Base-by-base conservation (phyloP, 2,329 filamentous ascomycete genomes). In the Aspergillus cejpii region DNA sequence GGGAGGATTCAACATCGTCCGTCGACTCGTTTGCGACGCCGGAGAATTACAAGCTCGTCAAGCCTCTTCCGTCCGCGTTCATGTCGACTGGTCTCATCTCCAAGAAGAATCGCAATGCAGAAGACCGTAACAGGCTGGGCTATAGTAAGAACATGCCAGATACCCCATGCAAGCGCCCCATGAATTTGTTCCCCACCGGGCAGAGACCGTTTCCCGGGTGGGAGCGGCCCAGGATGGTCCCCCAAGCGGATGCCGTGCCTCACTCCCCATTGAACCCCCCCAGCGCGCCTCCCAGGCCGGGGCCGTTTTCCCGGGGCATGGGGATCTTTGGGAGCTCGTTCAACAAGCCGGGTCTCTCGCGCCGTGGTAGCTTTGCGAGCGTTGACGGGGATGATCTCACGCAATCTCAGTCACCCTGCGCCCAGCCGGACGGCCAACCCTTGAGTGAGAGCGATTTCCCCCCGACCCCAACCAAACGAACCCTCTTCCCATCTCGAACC, bases 51-150 rank as follows among this genome's bases (percentile, higher is more conserved):
- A 90, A 87, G 65, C 74, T 80, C 40, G 84, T 81, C 6, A 88
- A 83, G 60, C 85, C 90, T 17, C 77, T 86, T 44, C 83, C 86
- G 24, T 82, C 85, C 31, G 89, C 89, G 5, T 96, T 96, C 68
- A 89, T 88, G 74, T 97, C 92, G 1, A 97, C 92, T 0, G 90
- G 91, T 1, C 73, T 98, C 21, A 84, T 98, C 43, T 96, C 92
- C 8, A 98, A 98, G 71, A 87, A 94, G 66, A 94, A 92, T 60
- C 83, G 87, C 45, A 83, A 87, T 63, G 79, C 83, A 0, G 87
- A 96, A 54, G 78, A 87, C 41, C 78, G 65, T 52, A 68, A 72
- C 60, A 68, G 71, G 53, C 66, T 72, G 28, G 73, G 71, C 19
- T 70, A 70, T 21, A 77, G 76, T 66, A 81, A 84, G 61, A 77